phyloP scores from a whole-genome alignment of 352 stramenopile genomes.

The Saprolegnia diclina region DNA sequence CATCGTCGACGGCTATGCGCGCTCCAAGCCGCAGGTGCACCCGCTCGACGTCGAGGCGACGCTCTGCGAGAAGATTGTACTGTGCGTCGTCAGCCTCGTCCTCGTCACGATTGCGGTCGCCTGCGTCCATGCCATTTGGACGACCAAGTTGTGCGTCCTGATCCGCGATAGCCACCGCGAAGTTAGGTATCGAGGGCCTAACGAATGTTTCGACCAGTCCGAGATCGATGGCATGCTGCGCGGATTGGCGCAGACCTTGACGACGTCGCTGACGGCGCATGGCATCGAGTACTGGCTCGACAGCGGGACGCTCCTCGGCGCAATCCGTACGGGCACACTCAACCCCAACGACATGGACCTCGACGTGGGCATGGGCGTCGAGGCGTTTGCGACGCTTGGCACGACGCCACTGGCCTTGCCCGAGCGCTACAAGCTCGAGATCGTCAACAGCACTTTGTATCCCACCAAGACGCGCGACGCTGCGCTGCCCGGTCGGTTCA shows the following conservation, averaged over 20 bases:
- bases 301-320: conserved; percentile 4
- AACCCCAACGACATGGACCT: not conserved
- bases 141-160: not conserved
- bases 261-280: not conserved
- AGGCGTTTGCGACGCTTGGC: not conserved
- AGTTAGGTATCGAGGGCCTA: not conserved
- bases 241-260: not conserved
- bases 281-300: conserved; percentile 13
- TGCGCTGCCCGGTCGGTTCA: not conserved
- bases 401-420: not conserved
- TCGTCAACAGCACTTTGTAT: not conserved
- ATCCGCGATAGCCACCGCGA: not conserved
- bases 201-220: not conserved
- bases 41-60: not conserved
- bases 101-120: not conserved
- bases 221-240: not conserved
- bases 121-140: not conserved
- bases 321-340: not conserved
- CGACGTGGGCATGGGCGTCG: not conserved
- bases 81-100: not conserved
- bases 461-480: not conserved
- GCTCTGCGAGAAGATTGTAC: not conserved
- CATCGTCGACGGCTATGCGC: not conserved
- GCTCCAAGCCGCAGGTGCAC: not conserved
- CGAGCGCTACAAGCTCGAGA: not conserved